Base-by-base conservation (phyloP, 1,284 basidiomycete species). In the Porogramme epimiltina region DNA sequence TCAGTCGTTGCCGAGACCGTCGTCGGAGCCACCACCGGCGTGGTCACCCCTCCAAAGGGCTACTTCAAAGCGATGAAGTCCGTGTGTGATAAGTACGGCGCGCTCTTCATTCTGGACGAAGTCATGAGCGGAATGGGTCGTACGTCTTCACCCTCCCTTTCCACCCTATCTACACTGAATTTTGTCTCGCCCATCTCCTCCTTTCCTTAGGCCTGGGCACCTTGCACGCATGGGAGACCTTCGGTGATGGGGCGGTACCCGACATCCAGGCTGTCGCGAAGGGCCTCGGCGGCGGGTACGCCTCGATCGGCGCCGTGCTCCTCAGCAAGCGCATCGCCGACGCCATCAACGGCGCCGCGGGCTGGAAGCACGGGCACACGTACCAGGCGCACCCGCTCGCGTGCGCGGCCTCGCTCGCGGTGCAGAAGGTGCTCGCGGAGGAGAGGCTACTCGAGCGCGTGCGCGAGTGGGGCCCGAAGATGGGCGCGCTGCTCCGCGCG, bases 61-160 rank as follows among this genome's bases (percentile, higher is more conserved):
- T 91, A 92, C 63, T 87, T 91, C 63, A 82, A 81, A 66, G 89
- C 88, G 3, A 91, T 94, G 82, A 91, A 90, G 63, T 82, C 82
- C 6, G 88, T 95, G n/a, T 93, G 92, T 62, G 81, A 91, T 47
- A 90, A 89, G 64, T 88, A 93, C 59, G 92, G 89, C 4, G 89
- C 88, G 1, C 70, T 95, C n/a, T 85, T 94, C 66, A 89, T 93
- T 41, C 78, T 93, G 38, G 92, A 95, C 64, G 92, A 95, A 70
- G 82, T 88, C 55, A 89, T 89, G 93, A 86, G 86, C 62, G 91
- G 91, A 26, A 91, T 93, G 85, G 91, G 90, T 39, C 82, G 91
- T 83, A 68, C 71, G 85, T 73, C 26, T 25, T 22, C 23, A 8
- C 13, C 9, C 24, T 31, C 15, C 20, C 4, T 16, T 19, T 45